Conservation (phyloP, 352 stramenopile species). For the Pythium dissotocum region DNA sequence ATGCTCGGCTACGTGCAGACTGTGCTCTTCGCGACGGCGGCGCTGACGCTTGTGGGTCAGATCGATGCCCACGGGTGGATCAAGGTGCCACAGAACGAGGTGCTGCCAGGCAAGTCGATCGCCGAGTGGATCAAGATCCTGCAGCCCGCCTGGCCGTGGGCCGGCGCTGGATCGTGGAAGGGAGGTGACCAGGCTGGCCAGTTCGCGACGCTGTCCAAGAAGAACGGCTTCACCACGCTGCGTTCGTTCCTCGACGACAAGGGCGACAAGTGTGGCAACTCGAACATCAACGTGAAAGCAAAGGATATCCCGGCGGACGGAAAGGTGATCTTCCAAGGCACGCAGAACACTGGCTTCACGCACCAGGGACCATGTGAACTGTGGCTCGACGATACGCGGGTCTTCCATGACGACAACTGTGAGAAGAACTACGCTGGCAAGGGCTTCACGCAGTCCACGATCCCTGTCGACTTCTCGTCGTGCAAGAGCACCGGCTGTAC, state of each 20-base stretch:
- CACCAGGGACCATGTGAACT: slow-evolving; percentile 4
- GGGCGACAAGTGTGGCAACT: slow-evolving; percentile 13
- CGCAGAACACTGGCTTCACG: slow-evolving; percentile 1
- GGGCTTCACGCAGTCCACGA: neutral
- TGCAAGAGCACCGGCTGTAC: slow-evolving; percentile 13
- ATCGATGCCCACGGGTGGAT: neutral
- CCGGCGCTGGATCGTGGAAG: neutral
- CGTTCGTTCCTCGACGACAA: slow-evolving; percentile 23
- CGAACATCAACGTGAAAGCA: slow-evolving; percentile 11
- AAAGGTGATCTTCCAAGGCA: slow-evolving; percentile 9
- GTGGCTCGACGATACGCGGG: slow-evolving; percentile 15
- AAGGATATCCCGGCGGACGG: slow-evolving; percentile 4
- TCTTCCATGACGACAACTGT: slow-evolving; percentile 21
- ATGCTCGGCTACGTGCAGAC: neutral
- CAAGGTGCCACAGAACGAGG: neutral
- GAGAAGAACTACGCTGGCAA: slow-evolving; percentile 2
- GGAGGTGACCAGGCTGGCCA: slow-evolving; percentile 2
- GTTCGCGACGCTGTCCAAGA: slow-evolving; percentile 9
- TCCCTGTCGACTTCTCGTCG: slow-evolving; percentile 14
- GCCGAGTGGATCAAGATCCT: slow-evolving; percentile 1
- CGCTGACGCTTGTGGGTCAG: neutral
- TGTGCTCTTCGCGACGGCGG: neutral
- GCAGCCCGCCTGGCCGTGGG: neutral
- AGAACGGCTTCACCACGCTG: slow-evolving; percentile 9
- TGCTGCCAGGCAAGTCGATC: neutral